phyloP scores from a whole-genome alignment of 495 filamentous ascomycete species.

The Penicillium dipodomyicola region DNA sequence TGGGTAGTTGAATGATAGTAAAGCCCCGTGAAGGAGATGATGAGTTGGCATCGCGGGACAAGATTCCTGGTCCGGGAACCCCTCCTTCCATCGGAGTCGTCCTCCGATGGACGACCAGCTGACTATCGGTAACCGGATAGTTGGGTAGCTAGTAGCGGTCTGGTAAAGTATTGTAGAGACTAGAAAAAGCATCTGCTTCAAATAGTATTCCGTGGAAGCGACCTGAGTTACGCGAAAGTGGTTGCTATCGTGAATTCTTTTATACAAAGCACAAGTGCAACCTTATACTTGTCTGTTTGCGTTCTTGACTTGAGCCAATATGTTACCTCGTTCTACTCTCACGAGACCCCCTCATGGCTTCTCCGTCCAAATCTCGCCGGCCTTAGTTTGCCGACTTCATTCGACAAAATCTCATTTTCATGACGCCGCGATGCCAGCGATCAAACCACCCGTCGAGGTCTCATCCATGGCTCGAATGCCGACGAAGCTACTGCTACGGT shows the following conservation, averaged over 20 bases:
- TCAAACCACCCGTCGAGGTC: conserved; percentile 16
- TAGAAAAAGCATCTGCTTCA: background rate
- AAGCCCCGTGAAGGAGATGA: background rate
- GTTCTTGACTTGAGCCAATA: background rate
- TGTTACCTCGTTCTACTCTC: conserved; percentile 14
- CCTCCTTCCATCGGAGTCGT: conserved; percentile 21
- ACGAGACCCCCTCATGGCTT: background rate
- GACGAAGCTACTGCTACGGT: conserved; percentile 63
- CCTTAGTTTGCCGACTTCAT: conserved; percentile 8
- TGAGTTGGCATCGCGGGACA: conserved; percentile 8
- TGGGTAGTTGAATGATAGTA: background rate
- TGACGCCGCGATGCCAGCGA: conserved; percentile 9
- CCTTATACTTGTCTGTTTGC: background rate
- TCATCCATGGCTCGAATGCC: conserved; percentile 67
- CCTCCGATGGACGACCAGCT: conserved; percentile 20
- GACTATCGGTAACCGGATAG: conserved; percentile 10
- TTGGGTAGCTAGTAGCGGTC: background rate
- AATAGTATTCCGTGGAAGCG: background rate
- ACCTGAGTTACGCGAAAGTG: background rate
- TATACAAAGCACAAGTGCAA: background rate
- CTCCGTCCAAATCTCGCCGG: background rate
- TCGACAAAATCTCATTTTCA: conserved; percentile 25
- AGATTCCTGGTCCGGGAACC: conserved; percentile 9
- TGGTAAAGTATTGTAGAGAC: background rate
- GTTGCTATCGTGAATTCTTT: background rate